These are phyloP conservation scores for Suillus subalutaceus DNA, from an alignment of 768 basidiomycete genomes.

Conservation along the genomic window DNA sequence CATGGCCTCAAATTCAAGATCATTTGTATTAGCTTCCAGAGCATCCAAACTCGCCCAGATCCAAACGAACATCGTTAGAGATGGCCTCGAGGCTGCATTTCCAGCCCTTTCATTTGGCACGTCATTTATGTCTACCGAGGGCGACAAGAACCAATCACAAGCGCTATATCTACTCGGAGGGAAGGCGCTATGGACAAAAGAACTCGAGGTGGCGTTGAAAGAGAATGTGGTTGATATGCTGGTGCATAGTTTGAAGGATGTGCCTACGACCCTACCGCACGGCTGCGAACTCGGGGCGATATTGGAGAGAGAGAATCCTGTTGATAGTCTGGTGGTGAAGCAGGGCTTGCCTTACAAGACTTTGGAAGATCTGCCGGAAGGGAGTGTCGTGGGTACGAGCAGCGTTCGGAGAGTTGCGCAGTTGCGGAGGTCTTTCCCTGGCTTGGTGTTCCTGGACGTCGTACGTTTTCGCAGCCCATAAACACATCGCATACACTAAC, in stretches of 20 bases:
- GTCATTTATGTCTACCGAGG: conserved; percentile 71
- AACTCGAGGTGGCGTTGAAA: conserved; percentile 87
- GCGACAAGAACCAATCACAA: conserved; percentile 88
- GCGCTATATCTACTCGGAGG: conserved; percentile 88
- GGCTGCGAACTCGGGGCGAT: conserved; percentile 88
- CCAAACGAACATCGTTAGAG: conserved; percentile 83
- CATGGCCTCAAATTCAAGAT: conserved; percentile 17
- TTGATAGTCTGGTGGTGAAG: conserved; percentile 88
- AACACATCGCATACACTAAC: conserved; percentile 1
- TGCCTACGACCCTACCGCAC: conserved; percentile 84
- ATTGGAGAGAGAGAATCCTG: conserved; percentile 83
- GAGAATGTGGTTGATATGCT: conserved; percentile 83
- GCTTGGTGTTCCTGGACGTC: conserved; percentile 82
- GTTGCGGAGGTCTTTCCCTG: conserved; percentile 74
- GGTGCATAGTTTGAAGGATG: conserved; percentile 91
- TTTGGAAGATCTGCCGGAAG: conserved; percentile 82
- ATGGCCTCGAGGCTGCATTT: conserved; percentile 58
- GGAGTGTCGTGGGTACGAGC: conserved; percentile 93
- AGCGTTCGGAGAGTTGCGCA: conserved; percentile 94
- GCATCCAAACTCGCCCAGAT: conserved; percentile 87
- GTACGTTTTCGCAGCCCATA: conserved; percentile 50
- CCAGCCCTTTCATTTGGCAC: conserved; percentile 54
- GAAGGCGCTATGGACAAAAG: conserved; percentile 95
- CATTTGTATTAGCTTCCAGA: conserved; percentile 81
- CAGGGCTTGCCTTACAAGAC: conserved; percentile 66